Conservation (phyloP, 331 rosid species). For the Erythrophleum ivorense region DNA sequence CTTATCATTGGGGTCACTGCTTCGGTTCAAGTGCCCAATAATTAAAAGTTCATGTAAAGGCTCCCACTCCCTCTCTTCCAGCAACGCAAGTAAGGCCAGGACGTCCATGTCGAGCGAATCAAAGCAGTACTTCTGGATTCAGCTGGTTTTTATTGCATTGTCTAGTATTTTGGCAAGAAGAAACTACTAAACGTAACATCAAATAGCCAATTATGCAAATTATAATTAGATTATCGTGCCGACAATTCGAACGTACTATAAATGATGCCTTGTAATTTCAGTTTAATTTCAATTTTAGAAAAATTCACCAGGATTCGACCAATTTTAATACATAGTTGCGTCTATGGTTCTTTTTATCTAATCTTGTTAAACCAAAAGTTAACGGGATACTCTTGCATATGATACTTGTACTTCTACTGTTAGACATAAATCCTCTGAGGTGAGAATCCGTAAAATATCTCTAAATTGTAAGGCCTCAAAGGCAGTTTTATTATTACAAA, state of each 20-base stretch:
- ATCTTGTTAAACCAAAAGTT: not conserved
- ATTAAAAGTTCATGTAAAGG: not conserved
- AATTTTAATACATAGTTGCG: not conserved
- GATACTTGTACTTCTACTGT: not conserved
- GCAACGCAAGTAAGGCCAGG: conserved; percentile 88
- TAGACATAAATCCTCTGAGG: no score
- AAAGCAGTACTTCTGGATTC: conserved; percentile 85
- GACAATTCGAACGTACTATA: conserved; percentile 31
- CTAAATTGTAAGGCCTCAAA: no score
- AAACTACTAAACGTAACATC: conserved; percentile 1
- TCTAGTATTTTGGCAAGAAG: conserved; percentile 39
- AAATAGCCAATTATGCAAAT: conserved; percentile 22
- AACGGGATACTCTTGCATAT: not conserved
- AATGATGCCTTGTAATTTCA: conserved; percentile 6
- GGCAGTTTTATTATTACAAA: no score
- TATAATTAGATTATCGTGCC: conserved; percentile 21
- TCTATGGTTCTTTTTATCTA: not conserved
- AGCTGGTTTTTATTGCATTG: conserved; percentile 68
- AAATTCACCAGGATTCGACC: conserved; percentile 2
- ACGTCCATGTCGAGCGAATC: conserved; percentile 77
- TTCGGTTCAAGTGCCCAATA: no score
- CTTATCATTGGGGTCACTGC: no score
- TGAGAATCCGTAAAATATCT: no score
- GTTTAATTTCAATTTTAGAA: conserved; percentile 32
- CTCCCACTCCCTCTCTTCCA: conserved; percentile 42